phyloP scores from a whole-genome alignment of 139 green algal species.

The Chlorella sp. region DNA sequence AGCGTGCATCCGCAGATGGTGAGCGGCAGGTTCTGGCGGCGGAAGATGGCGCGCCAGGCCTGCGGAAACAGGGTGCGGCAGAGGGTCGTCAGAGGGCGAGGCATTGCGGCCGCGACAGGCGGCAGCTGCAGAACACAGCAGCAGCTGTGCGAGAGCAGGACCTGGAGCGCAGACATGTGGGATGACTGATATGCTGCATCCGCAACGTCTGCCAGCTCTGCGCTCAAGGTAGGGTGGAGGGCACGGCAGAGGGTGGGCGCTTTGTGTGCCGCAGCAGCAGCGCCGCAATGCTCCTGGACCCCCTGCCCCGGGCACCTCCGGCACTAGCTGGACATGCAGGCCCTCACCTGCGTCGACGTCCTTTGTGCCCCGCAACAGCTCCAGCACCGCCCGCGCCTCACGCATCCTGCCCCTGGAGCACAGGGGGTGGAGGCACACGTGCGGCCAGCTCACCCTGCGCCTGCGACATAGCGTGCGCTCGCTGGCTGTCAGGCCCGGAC shows the following conservation, averaged over 20 bases:
- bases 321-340: neutral
- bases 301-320: neutral
- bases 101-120: neutral
- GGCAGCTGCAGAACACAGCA: neutral
- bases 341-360: constrained; percentile 29
- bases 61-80: neutral
- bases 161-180: too few species aligned
- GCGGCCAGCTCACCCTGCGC: too few species aligned
- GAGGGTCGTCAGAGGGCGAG: neutral
- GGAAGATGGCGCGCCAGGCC: neutral
- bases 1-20: constrained; percentile 47
- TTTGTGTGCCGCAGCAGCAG: too few species aligned
- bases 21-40: constrained; percentile 23
- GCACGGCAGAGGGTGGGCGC: too few species aligned
- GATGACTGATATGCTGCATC: too few species aligned
- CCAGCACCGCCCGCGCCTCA: constrained; percentile 52
- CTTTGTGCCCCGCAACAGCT: constrained; percentile 49
- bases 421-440: too few species aligned
- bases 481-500: too few species aligned
- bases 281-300: too few species aligned
- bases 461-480: too few species aligned
- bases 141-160: too few species aligned
- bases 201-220: too few species aligned
- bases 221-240: too few species aligned
- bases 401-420: constrained; percentile 43